Evolutionary conservation across 495 filamentous ascomycete genomes (phyloP).

Genomic region (Geopyxis carbonaria): DNA sequence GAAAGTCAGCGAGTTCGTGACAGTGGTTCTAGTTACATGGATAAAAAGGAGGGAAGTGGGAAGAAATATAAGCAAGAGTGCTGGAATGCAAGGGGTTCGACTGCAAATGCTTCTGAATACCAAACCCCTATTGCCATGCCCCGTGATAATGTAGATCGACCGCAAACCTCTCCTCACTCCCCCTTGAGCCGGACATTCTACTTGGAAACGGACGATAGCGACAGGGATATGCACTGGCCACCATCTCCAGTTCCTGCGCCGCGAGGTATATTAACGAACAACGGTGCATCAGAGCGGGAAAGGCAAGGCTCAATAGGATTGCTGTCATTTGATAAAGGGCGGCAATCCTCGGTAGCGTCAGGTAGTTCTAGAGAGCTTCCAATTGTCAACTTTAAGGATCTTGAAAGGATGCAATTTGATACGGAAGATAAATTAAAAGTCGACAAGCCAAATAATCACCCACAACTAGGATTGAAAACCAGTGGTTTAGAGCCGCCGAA

Average conservation of each 20-base stretch:
- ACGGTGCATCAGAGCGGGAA: no score
- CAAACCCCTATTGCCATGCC: background rate
- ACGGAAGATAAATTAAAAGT: constrained; percentile 8
- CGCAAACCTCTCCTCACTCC: constrained; percentile 23
- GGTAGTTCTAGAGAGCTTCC: no score
- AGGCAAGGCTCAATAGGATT: background rate
- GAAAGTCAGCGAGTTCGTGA: constrained; percentile 20
- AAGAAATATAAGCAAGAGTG: constrained; percentile 22
- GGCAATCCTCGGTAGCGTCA: constrained; percentile 1
- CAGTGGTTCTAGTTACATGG: constrained; percentile 10
- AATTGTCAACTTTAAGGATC: constrained; percentile 22
- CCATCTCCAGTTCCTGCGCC: constrained; percentile 10
- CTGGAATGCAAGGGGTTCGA: constrained; percentile 10
- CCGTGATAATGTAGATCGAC: constrained; percentile 4
- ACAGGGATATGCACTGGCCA: constrained; percentile 18
- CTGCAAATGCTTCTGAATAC: background rate
- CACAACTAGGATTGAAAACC: constrained; percentile 3
- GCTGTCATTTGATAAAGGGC: background rate
- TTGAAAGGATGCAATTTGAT: constrained; percentile 16
- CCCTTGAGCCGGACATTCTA: constrained; percentile 11
- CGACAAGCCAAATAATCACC: constrained; percentile 7
- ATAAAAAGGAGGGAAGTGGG: constrained; percentile 10
- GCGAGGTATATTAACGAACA: constrained; percentile 1
- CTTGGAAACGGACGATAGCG: constrained; percentile 17
- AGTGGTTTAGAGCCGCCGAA: background rate